Percentiles rank a stretch among this genome's conserved stretches.
Evolutionary conservation across 331 rosid genomes (phyloP).

Genomic region (Cucumis variabilis): DNA sequence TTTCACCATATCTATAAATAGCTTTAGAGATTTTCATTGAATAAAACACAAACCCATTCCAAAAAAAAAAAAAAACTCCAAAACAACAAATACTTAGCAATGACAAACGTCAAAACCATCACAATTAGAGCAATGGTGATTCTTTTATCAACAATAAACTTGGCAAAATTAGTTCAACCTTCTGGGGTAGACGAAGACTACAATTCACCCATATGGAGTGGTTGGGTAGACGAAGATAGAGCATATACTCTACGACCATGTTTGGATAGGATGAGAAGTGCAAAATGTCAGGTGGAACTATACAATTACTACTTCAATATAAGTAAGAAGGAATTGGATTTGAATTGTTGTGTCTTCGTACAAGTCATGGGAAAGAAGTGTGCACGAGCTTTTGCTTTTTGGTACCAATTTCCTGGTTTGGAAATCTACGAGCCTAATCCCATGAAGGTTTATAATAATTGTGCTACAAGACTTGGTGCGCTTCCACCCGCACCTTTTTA

Average conservation of each 20-base stretch:
- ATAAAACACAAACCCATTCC: not conserved
- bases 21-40: no score
- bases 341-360: not conserved
- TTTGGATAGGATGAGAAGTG: constrained; percentile 19
- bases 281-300: constrained; percentile 12
- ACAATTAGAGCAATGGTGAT: not conserved
- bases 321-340: constrained; percentile 6
- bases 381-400: not conserved
- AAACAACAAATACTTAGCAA: not conserved
- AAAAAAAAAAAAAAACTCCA: not conserved
- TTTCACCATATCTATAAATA: not conserved
- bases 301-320: not conserved
- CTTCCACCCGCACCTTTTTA: not conserved
- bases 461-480: not conserved
- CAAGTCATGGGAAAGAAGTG: not conserved
- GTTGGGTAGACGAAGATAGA: not conserved
- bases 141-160: not conserved
- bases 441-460: not conserved
- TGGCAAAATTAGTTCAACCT: not conserved
- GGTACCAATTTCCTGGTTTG: not conserved
- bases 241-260: not conserved
- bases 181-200: not conserved
- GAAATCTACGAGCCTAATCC: not conserved
- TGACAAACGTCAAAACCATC: not conserved
- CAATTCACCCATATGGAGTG: not conserved